Evolutionary conservation across 192 early-diverging fungal genomes (phyloP), one percentile per base, ranked within the genome.

Genomic region (Podila verticillata): DNA sequence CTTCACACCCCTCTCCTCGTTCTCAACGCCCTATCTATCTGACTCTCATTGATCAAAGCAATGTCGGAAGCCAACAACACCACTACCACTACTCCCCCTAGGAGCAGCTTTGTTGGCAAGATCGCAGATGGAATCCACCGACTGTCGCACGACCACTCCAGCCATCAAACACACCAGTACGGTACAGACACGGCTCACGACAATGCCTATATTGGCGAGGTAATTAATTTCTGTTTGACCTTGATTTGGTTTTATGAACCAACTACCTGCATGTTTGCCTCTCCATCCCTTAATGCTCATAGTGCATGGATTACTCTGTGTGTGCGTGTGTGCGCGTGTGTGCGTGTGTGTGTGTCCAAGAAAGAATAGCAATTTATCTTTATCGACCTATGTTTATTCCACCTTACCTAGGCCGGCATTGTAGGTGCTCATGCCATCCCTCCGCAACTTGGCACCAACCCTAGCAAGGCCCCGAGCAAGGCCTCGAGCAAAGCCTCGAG

Each of bases 151-250:
- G 39, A 44, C 39, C 39, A 44, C 13, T 44, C 39, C 3, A 44
- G 39, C 3, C 39, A 44, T 44, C 39, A 44, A 44, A 44, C 39
- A 17, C 13, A 44, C 39, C 39, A 44, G 39, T 54, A 54, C 22
- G 51, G n/a, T 12, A 54, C n/a, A n/a, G 51, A 54, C 6, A 22
- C 51, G 22, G 51, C 51, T 8, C 51, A 54, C 24, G 51, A 54
- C 51, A 54, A 54, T 54, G 51, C 51, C 22, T 54, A 19, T 54
- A 12, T 54, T n/a, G 51, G 51, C n/a, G 51, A 54, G 51, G 51
- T 54, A 26, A 5, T n/a, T 54, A 9, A 9, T n/a, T 51, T 17
- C 2, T n/a, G 44, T 3, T 51, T n/a, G 24, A 24, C 22, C 51
- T 7, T 54, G 15, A 15, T 44, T 44, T 44, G 39, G 12, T 44